Conservation (phyloP, 768 basidiomycete species). For the Rhizopogon roseolus region DNA sequence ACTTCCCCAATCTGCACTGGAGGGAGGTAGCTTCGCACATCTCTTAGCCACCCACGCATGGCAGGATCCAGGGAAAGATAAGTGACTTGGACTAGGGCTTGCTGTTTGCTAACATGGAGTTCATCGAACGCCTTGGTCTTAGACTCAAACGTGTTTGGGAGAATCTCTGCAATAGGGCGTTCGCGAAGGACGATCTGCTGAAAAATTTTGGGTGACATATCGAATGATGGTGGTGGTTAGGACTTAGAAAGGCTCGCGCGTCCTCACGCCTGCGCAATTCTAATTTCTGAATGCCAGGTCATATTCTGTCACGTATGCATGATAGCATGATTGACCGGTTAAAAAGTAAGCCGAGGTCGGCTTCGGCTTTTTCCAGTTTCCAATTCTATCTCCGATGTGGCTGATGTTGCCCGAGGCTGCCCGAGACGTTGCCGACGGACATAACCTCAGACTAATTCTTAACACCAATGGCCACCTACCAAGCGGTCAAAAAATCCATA, state of each 20-base stretch:
- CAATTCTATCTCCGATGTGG: too few relatives aligned
- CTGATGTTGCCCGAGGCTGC: too few relatives aligned
- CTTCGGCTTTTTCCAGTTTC: too few relatives aligned
- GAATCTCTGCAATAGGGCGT: slow-evolving; percentile 65
- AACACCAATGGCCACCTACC: slow-evolving; percentile 49
- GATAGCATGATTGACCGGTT: too few relatives aligned
- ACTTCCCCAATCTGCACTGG: slow-evolving; percentile 72
- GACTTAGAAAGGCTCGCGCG: background rate
- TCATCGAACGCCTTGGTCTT: slow-evolving; percentile 47
- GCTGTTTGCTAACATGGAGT: slow-evolving; percentile 45
- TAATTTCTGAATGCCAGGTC: too few relatives aligned
- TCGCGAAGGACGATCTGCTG: slow-evolving; percentile 72
- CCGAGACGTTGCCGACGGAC: too few relatives aligned
- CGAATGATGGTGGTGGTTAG: background rate
- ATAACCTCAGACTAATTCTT: background rate
- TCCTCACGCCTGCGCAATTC: background rate
- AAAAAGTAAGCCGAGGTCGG: too few relatives aligned
- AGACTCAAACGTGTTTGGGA: slow-evolving; percentile 67
- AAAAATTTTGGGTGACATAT: slow-evolving; percentile 33
- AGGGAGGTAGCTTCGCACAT: slow-evolving; percentile 64
- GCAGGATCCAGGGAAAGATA: slow-evolving; percentile 85
- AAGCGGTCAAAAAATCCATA: slow-evolving; percentile 76
- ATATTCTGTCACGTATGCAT: too few relatives aligned
- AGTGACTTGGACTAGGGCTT: slow-evolving; percentile 72
- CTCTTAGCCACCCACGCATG: slow-evolving; percentile 80